A percentile compares a stretch with the other conserved stretches of the same genome.
Conservation (phyloP, 768 basidiomycete genomes). For the Cystofilobasidium ferigula region DNA sequence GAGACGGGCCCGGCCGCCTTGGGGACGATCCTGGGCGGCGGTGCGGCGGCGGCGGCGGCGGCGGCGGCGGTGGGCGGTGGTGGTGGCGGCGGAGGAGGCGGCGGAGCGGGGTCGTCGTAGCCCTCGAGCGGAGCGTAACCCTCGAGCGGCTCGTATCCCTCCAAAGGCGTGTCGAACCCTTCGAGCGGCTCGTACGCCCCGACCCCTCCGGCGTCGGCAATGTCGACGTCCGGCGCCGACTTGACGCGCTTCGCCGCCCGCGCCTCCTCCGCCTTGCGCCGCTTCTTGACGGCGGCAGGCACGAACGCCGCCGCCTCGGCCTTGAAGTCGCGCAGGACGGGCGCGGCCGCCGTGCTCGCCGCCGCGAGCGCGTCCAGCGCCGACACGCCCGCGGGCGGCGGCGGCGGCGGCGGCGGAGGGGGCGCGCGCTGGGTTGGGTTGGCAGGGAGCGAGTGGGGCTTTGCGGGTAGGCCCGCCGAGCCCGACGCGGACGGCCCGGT, state of each 20-base stretch:
- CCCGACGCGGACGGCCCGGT: neutral
- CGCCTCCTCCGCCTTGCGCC: conserved; percentile 31
- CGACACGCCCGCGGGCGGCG: neutral
- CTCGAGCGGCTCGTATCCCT: neutral
- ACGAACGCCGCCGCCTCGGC: conserved; percentile 91
- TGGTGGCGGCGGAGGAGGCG: neutral
- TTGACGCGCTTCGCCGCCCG: conserved; percentile 3
- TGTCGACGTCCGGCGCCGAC: neutral
- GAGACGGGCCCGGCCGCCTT: conserved; percentile 7
- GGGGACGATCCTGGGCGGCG: neutral
- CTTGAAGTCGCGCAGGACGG: conserved; percentile 81
- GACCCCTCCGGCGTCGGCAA: neutral
- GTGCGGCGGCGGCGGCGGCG: too few species aligned
- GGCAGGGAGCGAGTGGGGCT: conserved; percentile 19
- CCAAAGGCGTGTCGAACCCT: conserved; percentile 1
- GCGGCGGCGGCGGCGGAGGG: conserved; percentile 1
- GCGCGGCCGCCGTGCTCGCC: conserved; percentile 71
- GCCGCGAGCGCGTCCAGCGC: conserved; percentile 31
- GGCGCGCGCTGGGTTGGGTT: conserved; percentile 29
- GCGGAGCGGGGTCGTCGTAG: neutral
- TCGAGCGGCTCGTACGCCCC: neutral
- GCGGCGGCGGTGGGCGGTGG: neutral
- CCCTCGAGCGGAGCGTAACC: neutral
- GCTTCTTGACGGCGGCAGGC: conserved; percentile 68
- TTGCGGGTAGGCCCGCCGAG: neutral